Conservation (phyloP, 1,284 basidiomycete genomes). For the Wallemia ichthyophaga region DNA sequence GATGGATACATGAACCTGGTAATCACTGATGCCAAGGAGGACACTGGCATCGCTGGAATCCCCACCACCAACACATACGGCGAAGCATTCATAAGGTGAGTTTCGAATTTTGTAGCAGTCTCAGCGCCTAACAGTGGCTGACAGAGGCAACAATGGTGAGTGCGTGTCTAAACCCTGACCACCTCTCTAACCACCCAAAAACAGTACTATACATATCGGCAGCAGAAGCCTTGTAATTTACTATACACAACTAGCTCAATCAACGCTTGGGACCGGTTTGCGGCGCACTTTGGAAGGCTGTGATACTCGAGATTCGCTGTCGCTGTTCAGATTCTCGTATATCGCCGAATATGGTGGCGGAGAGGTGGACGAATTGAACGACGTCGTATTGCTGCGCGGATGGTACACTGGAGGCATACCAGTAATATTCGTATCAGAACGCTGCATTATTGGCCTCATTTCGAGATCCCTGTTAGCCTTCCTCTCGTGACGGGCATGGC, state of each 20-base stretch:
- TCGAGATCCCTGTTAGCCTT: not conserved
- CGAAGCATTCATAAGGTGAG: constrained; percentile 49
- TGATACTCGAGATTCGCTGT: not conserved
- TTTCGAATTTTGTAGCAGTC: constrained; percentile 13
- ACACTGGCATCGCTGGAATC: constrained; percentile 86
- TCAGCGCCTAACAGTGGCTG: constrained; percentile 9
- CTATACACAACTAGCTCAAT: not conserved
- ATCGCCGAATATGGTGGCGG: not conserved
- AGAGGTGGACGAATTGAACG: not conserved
- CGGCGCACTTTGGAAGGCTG: not conserved
- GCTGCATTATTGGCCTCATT: not conserved
- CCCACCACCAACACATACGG: constrained; percentile 54
- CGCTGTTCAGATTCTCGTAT: not conserved
- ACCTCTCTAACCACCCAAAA: not conserved
- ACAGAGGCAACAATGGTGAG: constrained; percentile 76
- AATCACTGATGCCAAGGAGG: constrained; percentile 34
- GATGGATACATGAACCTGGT: constrained; percentile 99
- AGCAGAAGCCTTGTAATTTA: constrained; percentile 15
- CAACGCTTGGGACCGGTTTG: not conserved
- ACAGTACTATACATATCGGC: constrained; percentile 22
- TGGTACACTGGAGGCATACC: not conserved
- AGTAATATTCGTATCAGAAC: not conserved
- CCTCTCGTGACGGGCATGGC: not conserved
- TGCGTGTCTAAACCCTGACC: constrained; percentile 4
- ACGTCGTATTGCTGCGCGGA: not conserved